phyloP scores from a whole-genome alignment of 1,284 basidiomycete genomes.

The Fistulinella cinereoalba region DNA sequence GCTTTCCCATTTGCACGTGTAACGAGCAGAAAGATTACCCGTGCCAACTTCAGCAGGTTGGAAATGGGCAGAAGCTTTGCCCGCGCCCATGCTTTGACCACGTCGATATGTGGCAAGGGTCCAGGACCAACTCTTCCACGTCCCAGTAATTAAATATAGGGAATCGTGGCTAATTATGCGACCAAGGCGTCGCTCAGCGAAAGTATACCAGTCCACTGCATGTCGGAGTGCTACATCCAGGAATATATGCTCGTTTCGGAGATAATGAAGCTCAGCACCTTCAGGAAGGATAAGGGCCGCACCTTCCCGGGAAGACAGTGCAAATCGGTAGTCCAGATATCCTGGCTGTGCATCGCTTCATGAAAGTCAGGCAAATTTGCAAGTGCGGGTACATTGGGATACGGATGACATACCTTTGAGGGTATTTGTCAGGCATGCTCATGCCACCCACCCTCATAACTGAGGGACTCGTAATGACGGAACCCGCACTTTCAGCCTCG shows the following conservation, averaged over 20 bases:
- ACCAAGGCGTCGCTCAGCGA: conserved; percentile 10
- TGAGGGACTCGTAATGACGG: conserved; percentile 13
- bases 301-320: conserved; percentile 13
- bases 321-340: conserved; percentile 14
- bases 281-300: conserved; percentile 20
- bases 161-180: not conserved
- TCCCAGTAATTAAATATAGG: not conserved
- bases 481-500: conserved; percentile 12
- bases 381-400: not conserved
- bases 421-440: not conserved
- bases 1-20: not conserved
- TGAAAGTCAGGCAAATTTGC: not conserved
- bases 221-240: conserved; percentile 8
- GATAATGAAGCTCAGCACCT: conserved; percentile 17
- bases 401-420: not conserved
- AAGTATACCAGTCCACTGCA: conserved; percentile 21
- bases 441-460: conserved; percentile 1
- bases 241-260: conserved; percentile 11
- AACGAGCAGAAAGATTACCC: not conserved
- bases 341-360: conserved; percentile 1
- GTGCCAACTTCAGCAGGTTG: not conserved
- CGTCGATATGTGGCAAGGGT: not conserved
- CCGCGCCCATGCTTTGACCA: not conserved
- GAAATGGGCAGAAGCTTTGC: not conserved
- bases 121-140: not conserved